Conservation (phyloP, 441 rosid species). For the Gossypium davidsonii region DNA sequence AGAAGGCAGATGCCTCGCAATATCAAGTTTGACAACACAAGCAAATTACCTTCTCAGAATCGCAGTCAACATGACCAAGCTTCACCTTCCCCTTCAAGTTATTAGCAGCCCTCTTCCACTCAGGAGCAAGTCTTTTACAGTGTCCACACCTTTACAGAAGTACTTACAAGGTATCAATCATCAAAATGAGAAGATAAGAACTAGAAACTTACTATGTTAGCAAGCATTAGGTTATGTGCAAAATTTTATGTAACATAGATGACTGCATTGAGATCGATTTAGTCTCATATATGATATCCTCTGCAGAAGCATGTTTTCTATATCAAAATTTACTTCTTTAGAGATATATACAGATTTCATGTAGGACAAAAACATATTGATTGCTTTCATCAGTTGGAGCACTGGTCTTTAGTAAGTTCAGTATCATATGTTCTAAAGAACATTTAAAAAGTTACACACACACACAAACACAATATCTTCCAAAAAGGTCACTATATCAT, state of each 20-base stretch:
- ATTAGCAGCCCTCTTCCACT: conserved; percentile 95
- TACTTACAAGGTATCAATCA: not conserved
- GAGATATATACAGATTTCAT: not conserved
- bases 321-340: not conserved
- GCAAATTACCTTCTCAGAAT: conserved; percentile 68
- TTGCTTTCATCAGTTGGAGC: not conserved
- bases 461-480: not conserved
- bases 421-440: not conserved
- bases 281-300: not conserved
- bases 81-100: conserved; percentile 97
- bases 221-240: not conserved
- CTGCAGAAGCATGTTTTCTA: not conserved
- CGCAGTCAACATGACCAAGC: conserved; percentile 94
- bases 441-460: not conserved
- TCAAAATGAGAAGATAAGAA: not conserved
- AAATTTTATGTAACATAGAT: not conserved
- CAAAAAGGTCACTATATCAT: not conserved
- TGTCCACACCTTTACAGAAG: conserved; percentile 80
- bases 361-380: not conserved
- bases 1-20: not conserved
- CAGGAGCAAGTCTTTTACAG: conserved; percentile 95
- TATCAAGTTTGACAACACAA: not conserved
- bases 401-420: not conserved
- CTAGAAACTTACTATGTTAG: not conserved
- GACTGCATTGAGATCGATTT: not conserved